These are phyloP conservation scores for Ustilago loliicola DNA, from an alignment of 1,284 basidiomycete genomes.

Conservation along the genomic window DNA sequence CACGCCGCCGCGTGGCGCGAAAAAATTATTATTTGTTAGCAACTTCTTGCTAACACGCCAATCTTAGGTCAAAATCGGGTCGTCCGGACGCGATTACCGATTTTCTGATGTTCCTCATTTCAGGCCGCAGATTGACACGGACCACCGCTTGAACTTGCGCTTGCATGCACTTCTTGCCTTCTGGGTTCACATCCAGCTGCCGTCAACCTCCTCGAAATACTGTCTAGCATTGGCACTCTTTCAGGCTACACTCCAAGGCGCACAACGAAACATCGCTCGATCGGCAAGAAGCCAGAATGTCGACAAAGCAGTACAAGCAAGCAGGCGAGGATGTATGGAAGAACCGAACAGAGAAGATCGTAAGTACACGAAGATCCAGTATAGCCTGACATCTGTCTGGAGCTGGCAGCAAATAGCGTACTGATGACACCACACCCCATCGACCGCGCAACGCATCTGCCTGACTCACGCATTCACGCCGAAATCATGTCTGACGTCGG, in stretches of 20 bases:
- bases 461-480: background rate
- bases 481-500: background rate
- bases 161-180: background rate
- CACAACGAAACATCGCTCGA: background rate
- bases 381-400: background rate
- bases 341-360: conserved; percentile 70
- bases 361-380: conserved; percentile 35
- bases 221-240: background rate
- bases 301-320: conserved; percentile 65
- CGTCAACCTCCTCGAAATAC: background rate
- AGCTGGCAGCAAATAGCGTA: background rate
- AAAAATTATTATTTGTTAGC: background rate
- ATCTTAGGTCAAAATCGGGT: background rate
- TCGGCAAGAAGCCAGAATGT: conserved; percentile 28
- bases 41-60: background rate
- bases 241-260: too few relatives aligned
- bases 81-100: background rate
- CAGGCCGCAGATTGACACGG: conserved; percentile 14
- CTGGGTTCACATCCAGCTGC: background rate
- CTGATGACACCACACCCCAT: background rate
- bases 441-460: background rate
- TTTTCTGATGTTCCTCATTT: conserved; percentile 11
- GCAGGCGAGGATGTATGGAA: conserved; percentile 69
- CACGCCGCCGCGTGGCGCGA: background rate
- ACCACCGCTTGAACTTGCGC: conserved; percentile 12